phyloP scores from a whole-genome alignment of 2,329 filamentous ascomycete species.

The Xylaria sp. region DNA sequence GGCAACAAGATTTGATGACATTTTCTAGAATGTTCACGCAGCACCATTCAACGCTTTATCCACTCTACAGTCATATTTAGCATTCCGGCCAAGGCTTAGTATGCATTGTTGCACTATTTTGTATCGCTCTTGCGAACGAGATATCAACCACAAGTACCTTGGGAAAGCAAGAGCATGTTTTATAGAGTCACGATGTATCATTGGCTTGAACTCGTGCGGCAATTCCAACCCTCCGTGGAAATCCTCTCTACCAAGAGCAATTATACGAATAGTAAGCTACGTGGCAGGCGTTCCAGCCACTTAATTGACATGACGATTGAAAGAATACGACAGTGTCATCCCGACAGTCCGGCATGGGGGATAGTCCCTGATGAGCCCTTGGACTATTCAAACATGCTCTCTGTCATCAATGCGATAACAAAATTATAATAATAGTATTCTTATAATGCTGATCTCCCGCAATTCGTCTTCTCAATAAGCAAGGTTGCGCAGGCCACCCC shows the following conservation, averaged over 20 bases:
- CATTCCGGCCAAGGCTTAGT: conserved; percentile 6
- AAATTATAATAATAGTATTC: conserved; percentile 19
- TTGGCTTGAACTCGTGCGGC: not conserved
- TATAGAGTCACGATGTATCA: not conserved
- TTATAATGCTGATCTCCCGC: conserved; percentile 36
- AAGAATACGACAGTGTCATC: not conserved
- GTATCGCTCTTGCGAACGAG: not conserved
- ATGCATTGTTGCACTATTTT: conserved; percentile 3
- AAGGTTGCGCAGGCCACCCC: conserved; percentile 16
- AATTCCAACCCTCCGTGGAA: not conserved
- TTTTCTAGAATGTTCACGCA: conserved; percentile 27
- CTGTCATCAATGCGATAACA: conserved; percentile 7
- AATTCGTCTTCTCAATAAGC: conserved; percentile 11
- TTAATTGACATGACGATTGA: not conserved
- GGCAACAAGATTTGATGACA: conserved; percentile 47
- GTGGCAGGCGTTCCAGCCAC: not conserved
- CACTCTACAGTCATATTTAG: not conserved
- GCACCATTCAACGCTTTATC: conserved; percentile 15
- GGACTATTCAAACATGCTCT: not conserved
- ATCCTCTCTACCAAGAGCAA: not conserved
- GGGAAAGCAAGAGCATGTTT: not conserved
- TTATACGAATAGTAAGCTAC: conserved; percentile 9
- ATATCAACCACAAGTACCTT: not conserved
- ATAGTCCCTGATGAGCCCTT: not conserved
- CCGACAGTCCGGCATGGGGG: conserved; percentile 1